Percentiles rank a stretch among this genome's conserved stretches.
Evolutionary conservation across 345 rosid genomes (phyloP).

Genomic region (Rhizophora mangle): DNA sequence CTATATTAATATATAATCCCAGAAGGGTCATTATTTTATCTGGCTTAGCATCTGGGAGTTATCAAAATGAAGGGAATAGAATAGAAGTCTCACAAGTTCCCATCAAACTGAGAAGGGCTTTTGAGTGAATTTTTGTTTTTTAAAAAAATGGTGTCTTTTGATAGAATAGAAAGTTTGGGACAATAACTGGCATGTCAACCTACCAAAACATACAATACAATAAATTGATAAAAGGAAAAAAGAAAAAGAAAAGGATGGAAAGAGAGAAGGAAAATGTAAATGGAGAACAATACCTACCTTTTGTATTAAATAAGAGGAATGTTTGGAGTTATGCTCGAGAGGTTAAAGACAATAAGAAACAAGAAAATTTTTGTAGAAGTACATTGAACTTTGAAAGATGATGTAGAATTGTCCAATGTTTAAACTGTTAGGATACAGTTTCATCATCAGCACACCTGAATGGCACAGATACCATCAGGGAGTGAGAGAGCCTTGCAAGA

Average conservation of each 20-base stretch:
- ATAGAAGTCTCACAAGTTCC: conserved; percentile 27
- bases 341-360: neutral
- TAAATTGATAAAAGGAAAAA: neutral
- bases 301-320: neutral
- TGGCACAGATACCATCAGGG: conserved; percentile 19
- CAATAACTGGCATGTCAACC: conserved; percentile 44
- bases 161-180: conserved; percentile 28
- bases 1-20: neutral
- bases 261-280: conserved; percentile 27
- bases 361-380: neutral
- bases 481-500: conserved; percentile 3
- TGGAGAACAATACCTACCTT: neutral
- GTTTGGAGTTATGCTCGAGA: neutral
- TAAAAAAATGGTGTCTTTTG: conserved; percentile 8
- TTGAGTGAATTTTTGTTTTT: too few species aligned
- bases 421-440: conserved; percentile 19
- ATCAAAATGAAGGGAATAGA: conserved; percentile 12
- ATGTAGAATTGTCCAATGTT: neutral
- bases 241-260: neutral
- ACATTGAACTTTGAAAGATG: neutral
- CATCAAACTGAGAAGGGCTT: neutral
- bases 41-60: neutral
- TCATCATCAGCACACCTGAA: conserved; percentile 24
- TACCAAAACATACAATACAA: conserved; percentile 13
- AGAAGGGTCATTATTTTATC: neutral